phyloP scores from a whole-genome alignment of 257 asterid genomes.

The Ehretia macrophylla region DNA sequence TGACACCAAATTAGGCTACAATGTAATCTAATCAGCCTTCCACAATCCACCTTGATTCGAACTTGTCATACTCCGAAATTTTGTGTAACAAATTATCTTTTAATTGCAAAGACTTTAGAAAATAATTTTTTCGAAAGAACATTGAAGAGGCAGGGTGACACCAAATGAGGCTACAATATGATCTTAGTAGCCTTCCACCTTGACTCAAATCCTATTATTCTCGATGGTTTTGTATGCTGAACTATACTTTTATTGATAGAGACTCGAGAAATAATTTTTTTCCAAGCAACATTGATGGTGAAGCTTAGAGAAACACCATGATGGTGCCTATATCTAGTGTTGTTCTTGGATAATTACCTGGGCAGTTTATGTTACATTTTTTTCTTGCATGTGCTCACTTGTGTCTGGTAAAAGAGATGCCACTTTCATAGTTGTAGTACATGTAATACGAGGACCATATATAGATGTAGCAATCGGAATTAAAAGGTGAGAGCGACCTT shows the following conservation, averaged over 20 bases:
- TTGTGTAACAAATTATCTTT: no score
- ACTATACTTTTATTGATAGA: neutral
- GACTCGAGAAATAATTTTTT: neutral
- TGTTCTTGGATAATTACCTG: slow-evolving; percentile 7
- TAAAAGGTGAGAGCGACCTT: slow-evolving; percentile 18
- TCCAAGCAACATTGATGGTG: neutral
- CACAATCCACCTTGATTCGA: no score
- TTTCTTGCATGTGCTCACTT: slow-evolving; percentile 3
- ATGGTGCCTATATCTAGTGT: slow-evolving; percentile 16
- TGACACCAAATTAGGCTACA: slow-evolving; percentile 6
- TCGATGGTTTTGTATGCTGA: no score
- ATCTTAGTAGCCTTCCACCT: no score
- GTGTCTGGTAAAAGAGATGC: slow-evolving; percentile 27
- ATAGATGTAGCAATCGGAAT: slow-evolving; percentile 10
- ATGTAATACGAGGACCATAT: slow-evolving; percentile 11
- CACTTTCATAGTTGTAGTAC: slow-evolving; percentile 13
- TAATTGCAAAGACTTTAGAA: no score
- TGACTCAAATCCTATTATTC: no score
- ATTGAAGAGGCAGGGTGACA: slow-evolving; percentile 16
- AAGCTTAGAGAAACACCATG: slow-evolving; percentile 14
- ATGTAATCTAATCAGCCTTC: no score
- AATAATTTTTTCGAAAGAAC: no score
- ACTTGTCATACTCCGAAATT: no score
- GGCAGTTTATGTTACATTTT: neutral
- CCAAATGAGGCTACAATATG: neutral